Conservation (phyloP, 192 early-diverging fungal species). For the Coemansia sp. region DNA sequence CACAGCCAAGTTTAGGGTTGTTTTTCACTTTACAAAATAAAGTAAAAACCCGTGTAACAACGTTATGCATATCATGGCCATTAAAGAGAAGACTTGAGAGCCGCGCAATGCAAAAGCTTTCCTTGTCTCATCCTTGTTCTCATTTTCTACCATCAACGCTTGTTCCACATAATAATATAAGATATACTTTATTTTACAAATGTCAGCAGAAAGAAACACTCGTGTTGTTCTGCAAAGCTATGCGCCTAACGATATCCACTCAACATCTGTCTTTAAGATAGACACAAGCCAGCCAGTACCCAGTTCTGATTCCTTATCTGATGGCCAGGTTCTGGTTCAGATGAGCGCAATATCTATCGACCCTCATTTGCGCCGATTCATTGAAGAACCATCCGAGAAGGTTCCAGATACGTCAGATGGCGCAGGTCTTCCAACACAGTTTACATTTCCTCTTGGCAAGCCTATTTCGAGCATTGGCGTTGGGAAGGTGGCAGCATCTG, state of each 20-base stretch:
- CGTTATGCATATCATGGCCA: no score
- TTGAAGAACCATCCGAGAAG: slow-evolving; percentile 53
- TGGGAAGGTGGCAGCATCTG: slow-evolving; percentile 66
- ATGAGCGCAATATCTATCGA: slow-evolving; percentile 70
- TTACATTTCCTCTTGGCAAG: slow-evolving; percentile 55
- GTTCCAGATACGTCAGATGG: slow-evolving; percentile 52
- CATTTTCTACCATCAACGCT: no score
- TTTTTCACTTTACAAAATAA: no score
- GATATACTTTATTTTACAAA: not conserved
- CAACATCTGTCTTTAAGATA: slow-evolving; percentile 21
- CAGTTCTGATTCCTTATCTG: slow-evolving; percentile 3
- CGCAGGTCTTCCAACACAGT: not conserved
- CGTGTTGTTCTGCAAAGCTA: slow-evolving; percentile 33
- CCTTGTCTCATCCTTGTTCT: no score
- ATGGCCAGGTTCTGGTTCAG: slow-evolving; percentile 56
- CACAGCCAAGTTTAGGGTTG: no score
- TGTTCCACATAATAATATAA: not conserved
- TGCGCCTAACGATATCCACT: slow-evolving; percentile 19
- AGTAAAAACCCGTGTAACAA: no score
- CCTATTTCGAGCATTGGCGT: slow-evolving; percentile 64
- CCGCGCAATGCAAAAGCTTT: no score
- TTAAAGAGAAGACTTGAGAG: no score
- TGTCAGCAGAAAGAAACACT: slow-evolving; percentile 18
- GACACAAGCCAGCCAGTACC: slow-evolving; percentile 31
- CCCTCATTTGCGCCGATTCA: slow-evolving; percentile 74